A percentile compares a stretch with the other conserved stretches of the same genome.
Evolutionary conservation across 164 flowering plant species (phyloP).

Genomic region (Houttuynia cordata): DNA sequence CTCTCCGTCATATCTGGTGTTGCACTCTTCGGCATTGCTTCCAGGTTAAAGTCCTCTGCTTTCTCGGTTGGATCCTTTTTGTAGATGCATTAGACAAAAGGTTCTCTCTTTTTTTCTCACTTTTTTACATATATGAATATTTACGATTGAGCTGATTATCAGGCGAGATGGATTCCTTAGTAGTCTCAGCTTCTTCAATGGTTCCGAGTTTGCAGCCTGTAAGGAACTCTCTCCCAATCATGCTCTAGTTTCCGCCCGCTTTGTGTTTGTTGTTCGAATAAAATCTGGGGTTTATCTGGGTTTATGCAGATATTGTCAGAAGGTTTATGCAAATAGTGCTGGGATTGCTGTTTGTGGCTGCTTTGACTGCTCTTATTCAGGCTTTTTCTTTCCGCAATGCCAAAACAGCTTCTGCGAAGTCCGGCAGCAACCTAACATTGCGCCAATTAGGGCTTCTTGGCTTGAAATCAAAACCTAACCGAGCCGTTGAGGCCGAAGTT

Average conservation of each 20-base stretch:
- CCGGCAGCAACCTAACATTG: conserved; percentile 33
- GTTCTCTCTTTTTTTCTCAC: neutral
- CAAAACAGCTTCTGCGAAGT: conserved; percentile 31
- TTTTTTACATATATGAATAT: neutral
- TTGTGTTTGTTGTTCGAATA: neutral
- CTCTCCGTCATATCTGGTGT: conserved; percentile 44
- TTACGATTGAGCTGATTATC: neutral
- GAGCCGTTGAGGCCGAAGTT: conserved; percentile 23
- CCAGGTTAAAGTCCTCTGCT: conserved; percentile 28
- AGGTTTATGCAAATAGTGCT: conserved; percentile 28
- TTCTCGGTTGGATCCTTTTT: too few relatives aligned
- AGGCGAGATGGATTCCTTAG: conserved; percentile 47
- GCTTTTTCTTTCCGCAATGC: conserved; percentile 37
- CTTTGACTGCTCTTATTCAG: conserved; percentile 43
- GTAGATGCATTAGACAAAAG: too few relatives aligned
- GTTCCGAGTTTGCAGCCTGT: conserved; percentile 51
- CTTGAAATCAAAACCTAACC: conserved; percentile 31
- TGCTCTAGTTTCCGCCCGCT: neutral
- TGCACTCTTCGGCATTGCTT: conserved; percentile 27
- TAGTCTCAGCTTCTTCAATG: conserved; percentile 19
- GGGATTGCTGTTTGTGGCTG: conserved; percentile 41
- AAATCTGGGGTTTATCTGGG: neutral
- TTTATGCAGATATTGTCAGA: conserved; percentile 36
- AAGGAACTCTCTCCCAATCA: conserved; percentile 16
- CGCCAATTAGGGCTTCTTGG: conserved; percentile 71